phyloP scores from a whole-genome alignment of 352 stramenopile species.

The Elongisporangium undulatum region DNA sequence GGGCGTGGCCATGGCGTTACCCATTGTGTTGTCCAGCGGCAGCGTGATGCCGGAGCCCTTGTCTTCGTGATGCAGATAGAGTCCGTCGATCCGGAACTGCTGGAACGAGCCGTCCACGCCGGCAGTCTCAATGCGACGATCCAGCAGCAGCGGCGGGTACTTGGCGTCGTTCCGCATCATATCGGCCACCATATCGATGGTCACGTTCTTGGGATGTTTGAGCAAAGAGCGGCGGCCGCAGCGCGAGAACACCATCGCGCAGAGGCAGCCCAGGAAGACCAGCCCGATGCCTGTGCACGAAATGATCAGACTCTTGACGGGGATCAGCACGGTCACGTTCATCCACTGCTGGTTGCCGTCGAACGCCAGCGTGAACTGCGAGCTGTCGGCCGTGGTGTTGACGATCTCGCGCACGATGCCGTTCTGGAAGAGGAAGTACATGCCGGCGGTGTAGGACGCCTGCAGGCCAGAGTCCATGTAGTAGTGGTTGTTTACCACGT shows the following conservation, averaged over 20 bases:
- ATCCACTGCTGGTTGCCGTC: neutral
- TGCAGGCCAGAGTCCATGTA: conserved; percentile 42
- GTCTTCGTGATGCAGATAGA: neutral
- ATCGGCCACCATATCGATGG: neutral
- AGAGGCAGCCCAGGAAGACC: neutral
- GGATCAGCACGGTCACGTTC: neutral
- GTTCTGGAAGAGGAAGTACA: conserved; percentile 61
- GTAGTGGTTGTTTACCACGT: conserved; percentile 36
- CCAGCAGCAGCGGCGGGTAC: neutral
- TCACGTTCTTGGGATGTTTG: neutral
- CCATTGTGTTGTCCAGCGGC: neutral
- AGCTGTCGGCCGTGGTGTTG: neutral
- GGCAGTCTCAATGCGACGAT: neutral
- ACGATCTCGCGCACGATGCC: conserved; percentile 22
- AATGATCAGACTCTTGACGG: neutral
- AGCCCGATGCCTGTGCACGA: neutral
- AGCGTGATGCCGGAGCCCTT: neutral
- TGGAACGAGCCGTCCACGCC: neutral
- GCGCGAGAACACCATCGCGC: neutral
- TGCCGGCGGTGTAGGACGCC: conserved; percentile 36
- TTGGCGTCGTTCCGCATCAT: neutral
- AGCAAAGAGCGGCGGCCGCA: neutral
- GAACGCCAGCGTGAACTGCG: neutral
- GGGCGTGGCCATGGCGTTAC: neutral
- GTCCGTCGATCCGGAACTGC: neutral